Base-by-base conservation (phyloP, 208 protist species). In the Endotrypanum monterogeii region DNA sequence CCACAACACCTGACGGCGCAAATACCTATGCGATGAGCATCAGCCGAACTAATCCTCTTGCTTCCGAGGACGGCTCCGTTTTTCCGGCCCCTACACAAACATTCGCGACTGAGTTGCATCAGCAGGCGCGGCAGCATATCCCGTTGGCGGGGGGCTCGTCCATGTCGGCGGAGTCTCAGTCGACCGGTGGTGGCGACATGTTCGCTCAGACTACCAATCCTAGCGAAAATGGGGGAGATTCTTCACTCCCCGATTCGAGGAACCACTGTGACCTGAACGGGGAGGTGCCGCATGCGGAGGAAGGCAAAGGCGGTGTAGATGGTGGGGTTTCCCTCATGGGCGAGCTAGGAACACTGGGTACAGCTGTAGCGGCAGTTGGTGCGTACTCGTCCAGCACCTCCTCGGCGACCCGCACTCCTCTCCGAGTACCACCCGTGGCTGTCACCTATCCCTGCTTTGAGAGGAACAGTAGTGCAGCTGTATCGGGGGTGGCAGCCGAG, bases 21-120 rank as follows among this genome's bases (percentile, higher is more conserved):
- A 35, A 44, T 25, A 12, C 32, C 20, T 65, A 35, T 56, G 68
- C 68, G 46, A 69, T 74, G 74, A 60, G 11, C n/a, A 20, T 44
- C n/a, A 54, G 62, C n/a, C 16, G 62, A 37, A 54, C 62, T 41
- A 35, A 54, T n/a, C 62, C 16, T 41, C 2, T n/a, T 44, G 62
- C 12, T 25, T 32, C 44, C 44, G 63, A 54, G 11, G n/a, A 35
- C 63, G 54, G 0, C 41, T 1, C 44, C 12, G 63, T 25, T 6
- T 51, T 68, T 46, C 8, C 52, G 20, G 67, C 72, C 1, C 73
- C 63, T 57, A 65, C 52, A 35, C 67, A 68, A 51, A 74, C 67
- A 41, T 76, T 20, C 71, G 30, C 54, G 39, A 74, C 60, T 14
- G 74, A 79, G 60, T 74, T 61, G 60, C 68, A n/a, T n/a, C n/a